A percentile compares a stretch with the other conserved stretches of the same genome.
These are phyloP conservation scores for Lunasporangiospora selenospora DNA, from an alignment of 192 early-diverging fungal genomes.

Conservation along the genomic window DNA sequence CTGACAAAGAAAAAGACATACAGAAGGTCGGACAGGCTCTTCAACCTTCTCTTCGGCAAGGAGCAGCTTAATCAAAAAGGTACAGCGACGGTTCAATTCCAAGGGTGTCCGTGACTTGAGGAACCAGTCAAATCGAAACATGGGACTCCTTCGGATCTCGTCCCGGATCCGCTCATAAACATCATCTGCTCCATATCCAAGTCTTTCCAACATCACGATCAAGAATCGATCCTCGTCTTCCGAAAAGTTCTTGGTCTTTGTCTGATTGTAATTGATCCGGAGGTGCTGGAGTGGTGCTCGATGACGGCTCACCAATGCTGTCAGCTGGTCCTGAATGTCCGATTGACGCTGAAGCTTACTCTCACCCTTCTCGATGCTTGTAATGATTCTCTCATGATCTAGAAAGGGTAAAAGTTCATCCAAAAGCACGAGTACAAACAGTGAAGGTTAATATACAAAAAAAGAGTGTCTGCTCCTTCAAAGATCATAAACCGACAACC, in stretches of 20 bases:
- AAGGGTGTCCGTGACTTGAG: constrained; percentile 91
- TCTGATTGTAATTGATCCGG: constrained; percentile 86
- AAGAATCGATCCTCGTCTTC: constrained; percentile 99
- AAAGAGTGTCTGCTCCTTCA: no score
- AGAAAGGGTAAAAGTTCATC: background rate
- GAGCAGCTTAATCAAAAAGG: constrained; percentile 71
- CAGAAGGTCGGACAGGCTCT: constrained; percentile 14
- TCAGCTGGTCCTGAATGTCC: constrained; percentile 85
- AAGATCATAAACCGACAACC: background rate
- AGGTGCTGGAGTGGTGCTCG: constrained; percentile 88
- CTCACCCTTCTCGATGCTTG: constrained; percentile 92
- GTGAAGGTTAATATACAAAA: no score
- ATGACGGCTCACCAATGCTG: constrained; percentile 76
- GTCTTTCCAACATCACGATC: constrained; percentile 86
- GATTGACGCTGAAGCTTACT: constrained; percentile 75
- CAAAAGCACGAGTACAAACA: no score
- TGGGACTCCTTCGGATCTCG: constrained; percentile 78
- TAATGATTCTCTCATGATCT: constrained; percentile 87
- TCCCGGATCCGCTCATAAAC: constrained; percentile 92
- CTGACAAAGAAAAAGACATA: background rate
- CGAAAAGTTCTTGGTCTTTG: constrained; percentile 89
- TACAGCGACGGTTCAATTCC: constrained; percentile 85
- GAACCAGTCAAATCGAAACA: constrained; percentile 99
- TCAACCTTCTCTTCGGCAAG: constrained; percentile 34
- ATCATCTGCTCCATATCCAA: constrained; percentile 90